These are phyloP conservation scores for Aristolochia contorta DNA, from an alignment of 164 flowering plant species.

Conservation along the genomic window DNA sequence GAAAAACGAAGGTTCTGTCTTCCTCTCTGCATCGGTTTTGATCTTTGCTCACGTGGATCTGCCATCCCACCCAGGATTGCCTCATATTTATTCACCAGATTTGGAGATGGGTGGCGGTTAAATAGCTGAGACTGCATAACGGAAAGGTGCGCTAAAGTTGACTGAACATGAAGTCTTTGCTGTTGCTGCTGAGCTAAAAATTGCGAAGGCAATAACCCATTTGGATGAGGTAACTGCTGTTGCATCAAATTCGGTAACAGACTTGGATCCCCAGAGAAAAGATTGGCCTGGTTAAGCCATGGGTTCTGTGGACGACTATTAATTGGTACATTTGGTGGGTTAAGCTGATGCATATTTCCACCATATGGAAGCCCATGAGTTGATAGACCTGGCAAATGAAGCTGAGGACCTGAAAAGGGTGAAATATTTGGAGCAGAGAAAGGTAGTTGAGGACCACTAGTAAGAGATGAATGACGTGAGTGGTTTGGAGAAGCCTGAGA, in stretches of 20 bases:
- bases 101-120: slow-evolving; percentile 33
- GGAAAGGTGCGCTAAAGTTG: slow-evolving; percentile 51
- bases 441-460: slow-evolving; percentile 40
- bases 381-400: slow-evolving; percentile 48
- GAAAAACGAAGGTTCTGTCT: slow-evolving; percentile 44
- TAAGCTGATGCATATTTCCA: slow-evolving; percentile 36
- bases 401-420: slow-evolving; percentile 45
- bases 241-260: slow-evolving; percentile 36
- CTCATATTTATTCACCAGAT: slow-evolving; percentile 23
- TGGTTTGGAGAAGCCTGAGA: slow-evolving; percentile 51
- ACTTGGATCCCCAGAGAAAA: slow-evolving; percentile 40
- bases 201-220: slow-evolving; percentile 53
- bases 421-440: slow-evolving; percentile 43
- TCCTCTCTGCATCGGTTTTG: slow-evolving; percentile 44
- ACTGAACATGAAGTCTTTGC: slow-evolving; percentile 48
- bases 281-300: slow-evolving; percentile 49
- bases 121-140: slow-evolving; percentile 57
- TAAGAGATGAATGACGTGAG: slow-evolving; percentile 24
- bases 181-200: slow-evolving; percentile 45
- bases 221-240: slow-evolving; percentile 52
- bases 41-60: slow-evolving; percentile 55
- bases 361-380: slow-evolving; percentile 41
- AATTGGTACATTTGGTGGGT: slow-evolving; percentile 35
- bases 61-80: slow-evolving; percentile 34
- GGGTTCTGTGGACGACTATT: slow-evolving; percentile 38